Base-by-base conservation (phyloP, 1,139 yeast species). In the Yamadazyma mexicana region DNA sequence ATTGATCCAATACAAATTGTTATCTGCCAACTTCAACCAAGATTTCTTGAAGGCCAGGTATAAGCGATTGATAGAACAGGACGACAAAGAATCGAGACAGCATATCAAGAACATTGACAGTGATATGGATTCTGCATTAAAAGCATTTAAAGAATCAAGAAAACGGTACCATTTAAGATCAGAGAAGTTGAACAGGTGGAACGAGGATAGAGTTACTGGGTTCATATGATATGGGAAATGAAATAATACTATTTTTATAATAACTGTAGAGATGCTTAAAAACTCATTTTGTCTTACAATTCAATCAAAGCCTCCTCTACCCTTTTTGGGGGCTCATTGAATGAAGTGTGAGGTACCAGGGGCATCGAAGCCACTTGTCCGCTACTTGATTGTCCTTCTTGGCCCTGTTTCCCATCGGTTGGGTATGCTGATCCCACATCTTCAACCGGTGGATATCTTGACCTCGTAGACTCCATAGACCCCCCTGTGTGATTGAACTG, bases 161-260 rank as follows among this genome's bases (percentile, higher is more conserved):
- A 74, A 73, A 45, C 47, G 53, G 28, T 80, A 72, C 44, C 85
- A 84, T 57, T 54, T 76, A 40, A 61, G 83, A 27, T 66, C 64
- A 43, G 89, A 83, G 56, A 76, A 81, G 50, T 57, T 79, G 45
- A 73, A 75, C 47, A 62, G 91, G 35, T 73, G 86, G 75, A 68
- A 75, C 39, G 89, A 83, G 53, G 87, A 82, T 46, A 61, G 91
- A 40, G 83, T 83, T 0, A 76, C 79, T 23, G 86, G 85, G 11
- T 58, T 66, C 38, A 46, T 59, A 32, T 62, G 22, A 20, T 6
- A 20, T 8, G n/a, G n/a, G n/a, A n/a, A n/a, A n/a, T n/a, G n/a
- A n/a, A n/a, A n/a, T n/a, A n/a, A n/a, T n/a, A n/a, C n/a, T n/a
- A n/a, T n/a, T n/a, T n/a, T n/a, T n/a, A n/a, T n/a, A n/a, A n/a